Conservation (phyloP, 768 basidiomycete genomes). For the Lactarius psammicola region DNA sequence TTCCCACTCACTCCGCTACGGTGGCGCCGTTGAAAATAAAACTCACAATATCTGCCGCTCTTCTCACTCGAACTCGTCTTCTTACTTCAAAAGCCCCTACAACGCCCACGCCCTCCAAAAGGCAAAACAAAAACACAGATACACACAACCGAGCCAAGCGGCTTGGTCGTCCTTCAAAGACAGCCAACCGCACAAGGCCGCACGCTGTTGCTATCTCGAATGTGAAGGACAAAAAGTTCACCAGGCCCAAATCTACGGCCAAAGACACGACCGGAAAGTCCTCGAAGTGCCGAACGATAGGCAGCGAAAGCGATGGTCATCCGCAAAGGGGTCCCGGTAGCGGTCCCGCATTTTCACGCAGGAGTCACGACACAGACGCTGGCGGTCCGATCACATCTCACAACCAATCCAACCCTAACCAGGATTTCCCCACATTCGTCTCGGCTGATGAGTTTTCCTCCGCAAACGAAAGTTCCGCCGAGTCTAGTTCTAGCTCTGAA, state of each 20-base stretch:
- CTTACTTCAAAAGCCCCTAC: conserved; percentile 3
- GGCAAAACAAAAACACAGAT: conserved; percentile 17
- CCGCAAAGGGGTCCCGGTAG: conserved; percentile 6
- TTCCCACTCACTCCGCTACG: conserved; percentile 9
- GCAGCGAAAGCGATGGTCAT: conserved; percentile 14
- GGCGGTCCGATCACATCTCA: conserved; percentile 13
- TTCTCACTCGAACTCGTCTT: conserved; percentile 24
- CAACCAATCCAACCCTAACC: conserved; percentile 9
- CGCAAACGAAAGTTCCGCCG: conserved; percentile 36
- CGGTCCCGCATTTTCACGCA: conserved; percentile 17
- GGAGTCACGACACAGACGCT: conserved; percentile 19
- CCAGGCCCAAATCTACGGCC: conserved; percentile 19
- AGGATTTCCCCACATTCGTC: conserved; percentile 28
- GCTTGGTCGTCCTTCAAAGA: conserved; percentile 14
- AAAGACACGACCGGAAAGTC: conserved; percentile 29
- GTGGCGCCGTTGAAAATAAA: conserved; percentile 29
- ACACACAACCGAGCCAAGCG: conserved; percentile 21
- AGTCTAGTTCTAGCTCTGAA: conserved; percentile 23
- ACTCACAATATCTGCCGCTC: conserved; percentile 28
- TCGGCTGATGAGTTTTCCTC: conserved; percentile 30
- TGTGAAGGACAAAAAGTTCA: conserved; percentile 17
- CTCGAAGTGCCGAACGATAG: conserved; percentile 4
- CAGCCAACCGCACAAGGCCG: background rate
- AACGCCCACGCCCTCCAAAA: conserved; percentile 14
- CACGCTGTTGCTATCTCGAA: background rate